Conservation (phyloP, 2,329 filamentous ascomycete species). For the Gnomoniopsis sp. region DNA sequence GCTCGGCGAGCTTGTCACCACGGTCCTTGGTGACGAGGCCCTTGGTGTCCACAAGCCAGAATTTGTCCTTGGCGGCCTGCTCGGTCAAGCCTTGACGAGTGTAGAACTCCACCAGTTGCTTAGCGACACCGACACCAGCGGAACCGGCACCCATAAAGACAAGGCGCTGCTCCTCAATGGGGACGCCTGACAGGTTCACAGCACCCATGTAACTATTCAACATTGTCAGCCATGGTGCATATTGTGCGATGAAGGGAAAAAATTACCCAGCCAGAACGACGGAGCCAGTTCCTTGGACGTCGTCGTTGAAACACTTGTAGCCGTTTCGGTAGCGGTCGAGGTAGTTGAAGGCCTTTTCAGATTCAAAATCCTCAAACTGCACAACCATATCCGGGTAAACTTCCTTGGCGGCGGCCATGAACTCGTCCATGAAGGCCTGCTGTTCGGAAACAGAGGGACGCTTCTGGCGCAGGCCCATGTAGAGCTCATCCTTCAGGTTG, state of each 20-base stretch:
- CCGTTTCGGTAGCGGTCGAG: slow-evolving; percentile 82
- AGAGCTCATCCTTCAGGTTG: slow-evolving; percentile 69
- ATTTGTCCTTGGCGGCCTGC: slow-evolving; percentile 81
- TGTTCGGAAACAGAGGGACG: slow-evolving; percentile 76
- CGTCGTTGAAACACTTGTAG: slow-evolving; percentile 97
- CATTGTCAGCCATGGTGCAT: slow-evolving; percentile 48
- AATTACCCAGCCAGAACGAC: slow-evolving; percentile 81
- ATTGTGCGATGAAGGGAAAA: not conserved
- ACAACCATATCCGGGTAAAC: slow-evolving; percentile 67
- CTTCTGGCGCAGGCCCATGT: slow-evolving; percentile 83
- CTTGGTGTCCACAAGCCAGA: slow-evolving; percentile 97
- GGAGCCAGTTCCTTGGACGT: slow-evolving; percentile 95
- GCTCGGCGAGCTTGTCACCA: slow-evolving; percentile 88
- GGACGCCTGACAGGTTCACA: slow-evolving; percentile 81
- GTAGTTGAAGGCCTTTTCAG: slow-evolving; percentile 84
- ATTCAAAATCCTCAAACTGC: slow-evolving; percentile 98
- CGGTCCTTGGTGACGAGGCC: slow-evolving; percentile 91
- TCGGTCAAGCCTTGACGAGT: slow-evolving; percentile 87
- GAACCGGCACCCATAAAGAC: slow-evolving; percentile 96
- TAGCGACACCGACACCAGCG: slow-evolving; percentile 93
- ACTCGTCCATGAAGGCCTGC: slow-evolving; percentile 91
- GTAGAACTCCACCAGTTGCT: slow-evolving; percentile 97
- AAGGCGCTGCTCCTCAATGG: slow-evolving; percentile 84
- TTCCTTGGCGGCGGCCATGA: slow-evolving; percentile 88
- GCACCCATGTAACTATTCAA: slow-evolving; percentile 56